Evolutionary conservation across 805 yeast species (phyloP).

Genomic region (Jamesozyma gamospora): DNA sequence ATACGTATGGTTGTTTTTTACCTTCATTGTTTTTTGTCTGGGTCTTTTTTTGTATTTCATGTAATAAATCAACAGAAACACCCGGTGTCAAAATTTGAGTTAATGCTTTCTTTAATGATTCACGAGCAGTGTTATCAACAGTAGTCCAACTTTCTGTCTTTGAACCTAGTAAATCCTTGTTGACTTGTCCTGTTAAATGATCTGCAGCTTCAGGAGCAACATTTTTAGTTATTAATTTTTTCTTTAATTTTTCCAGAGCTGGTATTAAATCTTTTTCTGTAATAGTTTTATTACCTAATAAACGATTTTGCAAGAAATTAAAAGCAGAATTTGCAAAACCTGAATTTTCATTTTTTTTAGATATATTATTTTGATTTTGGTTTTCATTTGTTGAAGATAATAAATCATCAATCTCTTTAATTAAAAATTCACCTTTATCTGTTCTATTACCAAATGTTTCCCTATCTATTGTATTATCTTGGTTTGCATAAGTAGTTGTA

Average conservation of each 20-base stretch:
- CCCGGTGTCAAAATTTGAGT: constrained; percentile 82
- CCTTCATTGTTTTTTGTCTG: constrained; percentile 15
- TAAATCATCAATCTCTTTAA: constrained; percentile 47
- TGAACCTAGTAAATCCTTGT: constrained; percentile 58
- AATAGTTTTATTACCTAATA: constrained; percentile 62
- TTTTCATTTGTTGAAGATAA: constrained; percentile 9
- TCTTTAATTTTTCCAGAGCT: constrained; percentile 54
- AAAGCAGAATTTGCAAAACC: constrained; percentile 31
- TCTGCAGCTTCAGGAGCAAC: constrained; percentile 86
- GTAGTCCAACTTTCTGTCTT: constrained; percentile 68
- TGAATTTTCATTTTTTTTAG: constrained; percentile 20
- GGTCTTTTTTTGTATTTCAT: constrained; percentile 54
- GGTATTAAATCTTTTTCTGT: constrained; percentile 54
- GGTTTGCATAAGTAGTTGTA: constrained; percentile 6
- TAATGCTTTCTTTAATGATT: constrained; percentile 48
- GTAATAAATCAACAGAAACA: constrained; percentile 75
- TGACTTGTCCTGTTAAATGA: constrained; percentile 59
- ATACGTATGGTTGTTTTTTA: constrained; percentile 66
- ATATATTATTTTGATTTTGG: constrained; percentile 31
- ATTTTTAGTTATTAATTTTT: constrained; percentile 74
- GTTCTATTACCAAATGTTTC: constrained; percentile 33
- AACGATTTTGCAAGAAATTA: constrained; percentile 44
- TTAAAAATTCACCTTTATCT: constrained; percentile 50
- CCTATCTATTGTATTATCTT: constrained; percentile 22
- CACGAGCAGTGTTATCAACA: constrained; percentile 60